Base-by-base conservation (phyloP, 2,329 filamentous ascomycete species). In the Trichoderma pleuroti region DNA sequence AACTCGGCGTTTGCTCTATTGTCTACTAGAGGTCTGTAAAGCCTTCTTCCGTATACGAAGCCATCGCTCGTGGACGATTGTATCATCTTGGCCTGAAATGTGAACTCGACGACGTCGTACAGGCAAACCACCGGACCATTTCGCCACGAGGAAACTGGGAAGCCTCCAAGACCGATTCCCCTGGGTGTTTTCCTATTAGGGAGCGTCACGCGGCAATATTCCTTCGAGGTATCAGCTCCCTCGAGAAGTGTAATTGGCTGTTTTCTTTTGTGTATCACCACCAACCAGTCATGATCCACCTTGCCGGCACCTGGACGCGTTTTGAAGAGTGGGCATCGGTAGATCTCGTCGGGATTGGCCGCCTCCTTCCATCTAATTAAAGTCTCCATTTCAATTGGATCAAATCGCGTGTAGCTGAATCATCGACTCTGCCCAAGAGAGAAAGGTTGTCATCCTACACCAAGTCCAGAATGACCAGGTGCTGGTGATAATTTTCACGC, bases 261-360 rank as follows among this genome's bases (percentile, higher is more conserved):
- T 42, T 54, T 56, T 42, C 42, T 56, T 32, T 56, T 56, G 60
- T 60, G 49, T 24, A 71, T 68, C 52, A 57, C 30, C 32, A 26
- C 26, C n/a, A 70, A 59, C 70, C 70, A 71, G 65, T 71, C 28
- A 65, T 63, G 42, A 52, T 59, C 56, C 59, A 61, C 65, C 28
- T 70, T 21, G 30, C 26, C 65, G 66, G 65, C 66, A 69, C 34
- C 60, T 68, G 70, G 34, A 42, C 49, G 34, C 34, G 36, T 64
- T 56, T 14, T 56, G 46, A 56, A 26, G 32, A 30, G 36, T 64
- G 57, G 59, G 24, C 49, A 59, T 64, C 36, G 49, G 59, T 49
- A 71, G 59, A 71, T 64, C 24, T 46, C 21, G 30, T 52, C 49
- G 70, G 65, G 66, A 71, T 71, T 71, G 70, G 70, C 59, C 59